Percentiles rank a stretch among this genome's conserved stretches.
Conservation (phyloP, 257 asterid species). For the Jaltomata sinuosa region DNA sequence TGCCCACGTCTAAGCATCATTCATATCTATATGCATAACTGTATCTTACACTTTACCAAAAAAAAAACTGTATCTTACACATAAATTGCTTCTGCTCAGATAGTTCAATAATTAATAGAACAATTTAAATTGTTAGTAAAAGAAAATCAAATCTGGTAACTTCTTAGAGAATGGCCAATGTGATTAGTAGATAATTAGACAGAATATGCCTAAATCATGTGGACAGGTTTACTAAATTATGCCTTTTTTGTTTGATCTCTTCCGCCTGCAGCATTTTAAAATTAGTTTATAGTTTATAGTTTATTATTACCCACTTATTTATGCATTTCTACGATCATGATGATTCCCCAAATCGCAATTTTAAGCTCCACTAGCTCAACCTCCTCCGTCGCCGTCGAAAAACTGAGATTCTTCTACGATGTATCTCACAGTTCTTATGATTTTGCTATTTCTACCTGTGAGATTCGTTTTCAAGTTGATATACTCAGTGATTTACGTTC, state of each 20-base stretch:
- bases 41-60: neutral
- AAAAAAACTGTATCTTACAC: neutral
- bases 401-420: neutral
- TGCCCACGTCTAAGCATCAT: too few relatives aligned
- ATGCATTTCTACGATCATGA: neutral
- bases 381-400: neutral
- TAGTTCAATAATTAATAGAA: neutral
- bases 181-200: neutral
- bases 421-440: neutral
- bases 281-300: neutral
- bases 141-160: neutral
- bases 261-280: neutral
- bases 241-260: neutral
- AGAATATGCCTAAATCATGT: neutral
- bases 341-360: neutral
- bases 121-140: neutral
- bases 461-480: neutral
- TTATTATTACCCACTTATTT: neutral
- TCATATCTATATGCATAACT: neutral
- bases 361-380: neutral
- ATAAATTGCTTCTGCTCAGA: neutral
- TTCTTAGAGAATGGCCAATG: neutral
- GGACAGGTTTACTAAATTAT: neutral
- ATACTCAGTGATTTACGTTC: constrained; percentile 22
- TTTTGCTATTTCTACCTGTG: neutral